These are phyloP conservation scores for Bruguiera sexangula DNA, from an alignment of 345 rosid genomes.

Conservation along the genomic window DNA sequence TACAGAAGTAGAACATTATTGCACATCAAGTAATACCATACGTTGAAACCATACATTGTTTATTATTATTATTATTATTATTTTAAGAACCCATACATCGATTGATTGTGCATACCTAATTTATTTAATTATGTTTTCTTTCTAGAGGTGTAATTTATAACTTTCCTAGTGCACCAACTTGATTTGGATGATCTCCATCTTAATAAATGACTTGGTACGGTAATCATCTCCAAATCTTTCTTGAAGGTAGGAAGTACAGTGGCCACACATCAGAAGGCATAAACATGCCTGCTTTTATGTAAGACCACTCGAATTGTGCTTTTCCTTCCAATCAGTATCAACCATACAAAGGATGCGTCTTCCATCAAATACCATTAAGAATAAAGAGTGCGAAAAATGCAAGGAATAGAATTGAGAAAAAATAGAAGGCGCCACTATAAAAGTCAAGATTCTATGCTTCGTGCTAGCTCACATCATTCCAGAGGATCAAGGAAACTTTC, in stretches of 20 bases:
- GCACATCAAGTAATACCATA: no score
- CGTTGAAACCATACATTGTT: no score
- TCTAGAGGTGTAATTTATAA: no score
- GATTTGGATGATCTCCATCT: no score
- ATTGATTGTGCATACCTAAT: no score
- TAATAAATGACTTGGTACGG: no score
- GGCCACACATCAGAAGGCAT: constrained; percentile 6
- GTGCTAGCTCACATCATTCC: constrained; percentile 8
- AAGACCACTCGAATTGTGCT: neutral
- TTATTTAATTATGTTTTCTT: no score
- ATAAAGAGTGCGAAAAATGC: neutral
- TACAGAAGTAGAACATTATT: no score
- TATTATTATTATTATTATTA: rapidly evolving
- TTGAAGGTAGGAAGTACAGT: neutral
- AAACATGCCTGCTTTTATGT: neutral
- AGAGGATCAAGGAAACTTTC: neutral
- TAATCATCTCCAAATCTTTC: no score
- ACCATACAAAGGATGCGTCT: neutral
- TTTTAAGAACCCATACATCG: no score
- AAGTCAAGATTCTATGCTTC: constrained; percentile 15
- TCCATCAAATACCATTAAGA: neutral
- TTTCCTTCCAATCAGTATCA: neutral
- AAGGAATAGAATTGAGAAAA: neutral
- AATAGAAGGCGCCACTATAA: neutral
- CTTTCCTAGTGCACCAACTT: no score